Evolutionary conservation across 2,329 filamentous ascomycete species (phyloP).

Genomic region (Celoporthe dispersa): DNA sequence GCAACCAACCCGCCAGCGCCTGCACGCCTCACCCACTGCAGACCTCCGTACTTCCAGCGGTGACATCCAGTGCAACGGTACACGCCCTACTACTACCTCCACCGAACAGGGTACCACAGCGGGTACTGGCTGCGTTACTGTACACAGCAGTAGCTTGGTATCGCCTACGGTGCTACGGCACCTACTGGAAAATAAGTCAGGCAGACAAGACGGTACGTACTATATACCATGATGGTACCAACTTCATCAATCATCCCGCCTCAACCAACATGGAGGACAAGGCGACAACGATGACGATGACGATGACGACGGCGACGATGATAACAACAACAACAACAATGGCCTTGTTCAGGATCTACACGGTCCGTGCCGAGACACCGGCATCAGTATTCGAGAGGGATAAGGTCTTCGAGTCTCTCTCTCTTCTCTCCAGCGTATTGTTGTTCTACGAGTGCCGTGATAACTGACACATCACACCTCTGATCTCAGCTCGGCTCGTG

Average conservation of each 20-base stretch:
- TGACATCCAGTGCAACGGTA: not conserved
- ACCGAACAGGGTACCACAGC: not conserved
- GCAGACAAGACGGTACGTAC: not conserved
- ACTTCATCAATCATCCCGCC: not conserved
- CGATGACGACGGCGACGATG: too few relatives aligned
- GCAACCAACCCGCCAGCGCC: constrained; percentile 4
- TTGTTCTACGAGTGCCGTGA: constrained; percentile 16
- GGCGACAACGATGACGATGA: not conserved
- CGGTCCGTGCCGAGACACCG: constrained; percentile 13
- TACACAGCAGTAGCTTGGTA: not conserved
- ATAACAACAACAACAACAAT: constrained; percentile 3
- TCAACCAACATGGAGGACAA: not conserved
- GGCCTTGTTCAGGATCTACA: constrained; percentile 4
- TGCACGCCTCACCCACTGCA: not conserved
- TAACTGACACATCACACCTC: constrained; percentile 25
- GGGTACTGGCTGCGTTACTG: not conserved
- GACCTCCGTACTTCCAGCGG: not conserved
- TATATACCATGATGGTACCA: too few relatives aligned
- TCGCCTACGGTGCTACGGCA: not conserved
- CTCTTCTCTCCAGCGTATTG: not conserved
- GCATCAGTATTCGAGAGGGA: not conserved
- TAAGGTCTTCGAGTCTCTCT: not conserved
- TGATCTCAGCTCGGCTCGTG: not conserved
- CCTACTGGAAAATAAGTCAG: not conserved
- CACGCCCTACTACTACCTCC: not conserved